phyloP scores from a whole-genome alignment of 148 eudicot species.

The Polygonum aviculare region DNA sequence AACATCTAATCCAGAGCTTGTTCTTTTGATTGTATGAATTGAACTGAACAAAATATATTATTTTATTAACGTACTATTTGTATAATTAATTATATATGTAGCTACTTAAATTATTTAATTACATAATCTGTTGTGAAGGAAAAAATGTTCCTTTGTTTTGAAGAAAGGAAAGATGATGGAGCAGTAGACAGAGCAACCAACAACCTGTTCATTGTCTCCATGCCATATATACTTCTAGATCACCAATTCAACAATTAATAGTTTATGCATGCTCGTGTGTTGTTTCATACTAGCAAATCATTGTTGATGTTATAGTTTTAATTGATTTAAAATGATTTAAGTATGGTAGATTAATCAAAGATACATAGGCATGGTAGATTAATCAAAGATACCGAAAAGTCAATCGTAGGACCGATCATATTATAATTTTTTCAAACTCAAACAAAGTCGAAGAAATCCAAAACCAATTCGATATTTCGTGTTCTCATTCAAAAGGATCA shows the following conservation, averaged over 20 bases:
- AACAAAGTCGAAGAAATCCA: no score
- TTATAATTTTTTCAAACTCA: no score
- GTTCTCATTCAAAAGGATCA: no score
- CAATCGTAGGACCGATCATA: no score
- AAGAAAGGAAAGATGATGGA: neutral
- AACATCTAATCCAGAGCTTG: neutral
- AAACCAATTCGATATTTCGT: no score
- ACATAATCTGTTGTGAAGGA: neutral
- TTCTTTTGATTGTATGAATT: conserved; percentile 1
- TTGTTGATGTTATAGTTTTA: no score
- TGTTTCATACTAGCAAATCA: neutral
- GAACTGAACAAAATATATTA: neutral
- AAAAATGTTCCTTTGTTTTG: neutral
- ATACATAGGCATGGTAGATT: no score
- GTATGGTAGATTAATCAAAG: no score
- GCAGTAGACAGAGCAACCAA: neutral
- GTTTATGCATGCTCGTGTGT: neutral
- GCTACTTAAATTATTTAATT: neutral
- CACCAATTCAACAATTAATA: neutral
- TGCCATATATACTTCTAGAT: neutral
- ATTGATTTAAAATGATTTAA: no score
- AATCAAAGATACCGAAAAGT: no score
- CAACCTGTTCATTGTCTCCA: neutral
- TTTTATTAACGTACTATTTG: neutral
- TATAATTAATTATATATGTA: no score